phyloP scores from a whole-genome alignment of 306 rosid genomes.

The Cucumis sativus region Cucumber_9930_V3 NC_026657.2:19252501-19253000 shows the following conservation, averaged over 20 bases:
- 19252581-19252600: conserved; percentile 87
- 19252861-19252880: conserved; percentile 63
- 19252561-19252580: conserved; percentile 70
- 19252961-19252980: conserved; percentile 24
- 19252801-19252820: conserved; percentile 26
- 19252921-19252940: conserved; percentile 67
- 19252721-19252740: conserved; percentile 93
- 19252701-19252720: conserved; percentile 79
- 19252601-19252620: conserved; percentile 71
- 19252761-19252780: conserved; percentile 73
- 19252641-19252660: conserved; percentile 92
- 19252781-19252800: conserved; percentile 42
- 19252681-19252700: conserved; percentile 66
- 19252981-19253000: conserved; percentile 27
- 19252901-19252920: conserved; percentile 55
- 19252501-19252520: no score
- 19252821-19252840: conserved; percentile 31
- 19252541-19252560: background rate
- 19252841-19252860: conserved; percentile 31
- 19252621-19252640: conserved; percentile 88
- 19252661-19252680: conserved; percentile 78
- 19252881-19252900: conserved; percentile 83
- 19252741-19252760: conserved; percentile 78
- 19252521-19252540: background rate
- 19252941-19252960: conserved; percentile 57